phyloP scores from a whole-genome alignment of 768 basidiomycete genomes.

The Russula olivacea region DNA sequence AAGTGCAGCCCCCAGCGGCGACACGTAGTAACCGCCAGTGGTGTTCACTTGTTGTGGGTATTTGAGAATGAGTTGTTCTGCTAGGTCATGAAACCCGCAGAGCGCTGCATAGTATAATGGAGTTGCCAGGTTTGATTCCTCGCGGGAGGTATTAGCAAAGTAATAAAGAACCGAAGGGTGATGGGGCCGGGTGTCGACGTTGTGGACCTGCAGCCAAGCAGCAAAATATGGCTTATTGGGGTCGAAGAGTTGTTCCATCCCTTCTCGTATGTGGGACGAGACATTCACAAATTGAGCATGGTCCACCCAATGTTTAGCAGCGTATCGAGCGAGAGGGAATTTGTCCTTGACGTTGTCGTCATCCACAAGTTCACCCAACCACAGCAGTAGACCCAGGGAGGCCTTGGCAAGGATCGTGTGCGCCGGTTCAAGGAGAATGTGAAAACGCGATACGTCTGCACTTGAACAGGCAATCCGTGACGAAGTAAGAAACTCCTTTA shows the following conservation, averaged over 20 bases:
- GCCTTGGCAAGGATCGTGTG: neutral
- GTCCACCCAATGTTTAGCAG: neutral
- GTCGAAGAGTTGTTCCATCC: neutral
- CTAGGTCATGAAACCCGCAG: neutral
- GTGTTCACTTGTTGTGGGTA: neutral
- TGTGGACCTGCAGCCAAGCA: neutral
- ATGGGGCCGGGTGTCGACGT: neutral
- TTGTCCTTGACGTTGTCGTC: neutral
- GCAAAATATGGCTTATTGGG: neutral
- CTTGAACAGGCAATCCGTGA: neutral
- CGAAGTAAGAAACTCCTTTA: slow-evolving; percentile 4
- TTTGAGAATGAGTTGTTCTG: neutral
- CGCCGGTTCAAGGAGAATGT: neutral
- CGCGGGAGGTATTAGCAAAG: too few species aligned
- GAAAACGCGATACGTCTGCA: neutral
- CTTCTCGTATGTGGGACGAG: neutral
- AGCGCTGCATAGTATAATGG: neutral
- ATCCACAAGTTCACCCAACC: neutral
- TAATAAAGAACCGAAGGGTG: fast-evolving
- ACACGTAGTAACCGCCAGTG: neutral
- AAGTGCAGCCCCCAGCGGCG: neutral
- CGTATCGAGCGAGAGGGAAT: neutral
- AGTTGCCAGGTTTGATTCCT: neutral
- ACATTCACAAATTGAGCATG: neutral
- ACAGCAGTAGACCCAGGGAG: neutral